These are phyloP conservation scores for Cladosporium sp. DNA, from an alignment of 2,329 filamentous ascomycete genomes.

Conservation along the genomic window DNA sequence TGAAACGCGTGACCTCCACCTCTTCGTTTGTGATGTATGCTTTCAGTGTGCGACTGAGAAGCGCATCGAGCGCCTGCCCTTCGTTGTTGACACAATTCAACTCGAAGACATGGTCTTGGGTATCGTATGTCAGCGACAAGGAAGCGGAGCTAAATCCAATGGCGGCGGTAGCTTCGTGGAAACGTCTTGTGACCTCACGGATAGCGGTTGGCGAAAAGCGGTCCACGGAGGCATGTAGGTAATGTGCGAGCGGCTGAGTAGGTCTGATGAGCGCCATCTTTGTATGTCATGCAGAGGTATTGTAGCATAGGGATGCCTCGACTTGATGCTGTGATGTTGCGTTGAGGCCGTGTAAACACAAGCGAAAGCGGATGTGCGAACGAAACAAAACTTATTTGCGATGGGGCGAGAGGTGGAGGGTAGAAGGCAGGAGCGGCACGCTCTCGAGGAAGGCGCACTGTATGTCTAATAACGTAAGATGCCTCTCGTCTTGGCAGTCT, in stretches of 20 bases:
- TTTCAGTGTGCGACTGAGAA: neutral
- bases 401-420: too few relatives aligned
- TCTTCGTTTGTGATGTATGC: constrained; percentile 1
- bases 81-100: neutral
- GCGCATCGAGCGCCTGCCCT: neutral
- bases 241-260: constrained; percentile 6
- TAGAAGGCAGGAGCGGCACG: too few relatives aligned
- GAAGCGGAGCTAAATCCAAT: constrained; percentile 25
- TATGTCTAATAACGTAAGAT: too few relatives aligned
- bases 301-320: too few relatives aligned
- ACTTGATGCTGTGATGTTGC: too few relatives aligned
- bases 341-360: too few relatives aligned
- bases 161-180: constrained; percentile 17
- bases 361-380: too few relatives aligned
- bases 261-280: neutral
- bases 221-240: constrained; percentile 27
- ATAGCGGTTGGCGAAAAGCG: constrained; percentile 19
- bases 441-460: too few relatives aligned
- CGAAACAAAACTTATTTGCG: too few relatives aligned
- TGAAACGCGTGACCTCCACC: constrained; percentile 16
- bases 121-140: constrained; percentile 1
- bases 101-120: constrained; percentile 3
- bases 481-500: too few relatives aligned
- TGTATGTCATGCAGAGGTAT: too few relatives aligned
- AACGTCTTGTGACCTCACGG: neutral